phyloP scores from a whole-genome alignment of 495 filamentous ascomycete species.

The Poronia punctata region DNA sequence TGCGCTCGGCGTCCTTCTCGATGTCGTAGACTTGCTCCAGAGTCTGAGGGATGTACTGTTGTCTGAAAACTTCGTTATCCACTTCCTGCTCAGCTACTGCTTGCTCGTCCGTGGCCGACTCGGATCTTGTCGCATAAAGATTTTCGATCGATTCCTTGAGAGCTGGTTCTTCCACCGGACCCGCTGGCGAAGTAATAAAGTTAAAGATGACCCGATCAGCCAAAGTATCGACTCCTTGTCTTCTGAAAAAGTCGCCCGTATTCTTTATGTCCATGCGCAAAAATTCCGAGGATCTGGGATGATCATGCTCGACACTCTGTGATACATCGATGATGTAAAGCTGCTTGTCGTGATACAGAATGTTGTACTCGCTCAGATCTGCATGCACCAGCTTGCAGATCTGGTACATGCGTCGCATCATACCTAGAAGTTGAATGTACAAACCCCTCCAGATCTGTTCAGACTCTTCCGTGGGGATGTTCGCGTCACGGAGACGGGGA shows the following conservation, averaged over 20 bases:
- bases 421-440: slow-evolving; percentile 75
- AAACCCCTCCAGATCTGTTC: slow-evolving; percentile 72
- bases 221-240: slow-evolving; percentile 73
- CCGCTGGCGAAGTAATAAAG: slow-evolving; percentile 62
- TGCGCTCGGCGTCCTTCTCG: slow-evolving; percentile 76
- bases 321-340: slow-evolving; percentile 96
- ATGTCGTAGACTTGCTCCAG: slow-evolving; percentile 93
- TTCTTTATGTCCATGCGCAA: slow-evolving; percentile 98
- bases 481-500: slow-evolving; percentile 60
- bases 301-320: slow-evolving; percentile 93
- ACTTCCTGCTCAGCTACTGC: slow-evolving; percentile 50
- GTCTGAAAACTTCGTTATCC: slow-evolving; percentile 85
- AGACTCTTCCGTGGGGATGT: slow-evolving; percentile 39
- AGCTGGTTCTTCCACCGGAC: slow-evolving; percentile 40
- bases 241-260: slow-evolving; percentile 79
- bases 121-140: slow-evolving; percentile 32
- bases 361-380: slow-evolving; percentile 95
- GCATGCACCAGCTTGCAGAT: slow-evolving; percentile 86
- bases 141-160: slow-evolving; percentile 38
- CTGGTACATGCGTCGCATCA: slow-evolving; percentile 90
- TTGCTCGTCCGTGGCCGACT: slow-evolving; percentile 35
- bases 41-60: slow-evolving; percentile 91
- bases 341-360: slow-evolving; percentile 76
- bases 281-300: slow-evolving; percentile 85
- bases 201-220: slow-evolving; percentile 67